Conservation (phyloP, 164 flowering plant species). For the Echeveria elegans region DNA sequence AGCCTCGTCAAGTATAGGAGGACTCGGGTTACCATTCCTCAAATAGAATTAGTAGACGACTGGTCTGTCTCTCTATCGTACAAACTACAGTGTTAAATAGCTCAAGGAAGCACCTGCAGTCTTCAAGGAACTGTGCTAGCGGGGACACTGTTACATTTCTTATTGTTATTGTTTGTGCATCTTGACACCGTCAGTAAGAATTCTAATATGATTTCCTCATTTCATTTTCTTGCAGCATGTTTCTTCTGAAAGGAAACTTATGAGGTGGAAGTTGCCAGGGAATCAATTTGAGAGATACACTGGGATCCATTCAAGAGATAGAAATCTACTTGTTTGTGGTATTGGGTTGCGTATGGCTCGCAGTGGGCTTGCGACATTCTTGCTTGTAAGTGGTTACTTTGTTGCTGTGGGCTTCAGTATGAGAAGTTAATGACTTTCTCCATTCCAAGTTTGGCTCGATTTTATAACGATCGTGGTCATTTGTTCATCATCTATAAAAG, state of each 20-base stretch:
- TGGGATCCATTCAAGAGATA: slow-evolving; percentile 83
- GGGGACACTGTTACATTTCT: background rate
- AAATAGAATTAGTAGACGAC: too few relatives aligned
- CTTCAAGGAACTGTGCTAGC: background rate
- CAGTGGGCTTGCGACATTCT: slow-evolving; percentile 63
- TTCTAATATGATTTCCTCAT: too few relatives aligned
- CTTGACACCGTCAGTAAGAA: background rate
- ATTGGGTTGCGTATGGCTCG: slow-evolving; percentile 66
- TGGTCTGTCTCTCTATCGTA: too few relatives aligned
- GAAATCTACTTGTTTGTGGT: slow-evolving; percentile 58
- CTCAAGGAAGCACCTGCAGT: too few relatives aligned
- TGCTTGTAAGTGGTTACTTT: slow-evolving; percentile 60
- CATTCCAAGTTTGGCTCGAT: background rate
- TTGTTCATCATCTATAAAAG: background rate
- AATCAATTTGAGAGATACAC: slow-evolving; percentile 58
- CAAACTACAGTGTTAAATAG: background rate
- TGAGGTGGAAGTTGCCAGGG: slow-evolving; percentile 64
- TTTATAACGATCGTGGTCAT: background rate
- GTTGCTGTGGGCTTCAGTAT: slow-evolving; percentile 27
- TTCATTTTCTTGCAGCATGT: slow-evolving; percentile 49
- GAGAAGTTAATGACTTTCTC: background rate
- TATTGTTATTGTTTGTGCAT: background rate
- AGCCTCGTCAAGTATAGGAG: too few relatives aligned
- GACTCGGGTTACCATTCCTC: background rate
- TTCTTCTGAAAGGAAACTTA: slow-evolving; percentile 62